Base-by-base conservation (phyloP, 192 early-diverging fungal genomes). In the Ambispora gerdemannii region DNA sequence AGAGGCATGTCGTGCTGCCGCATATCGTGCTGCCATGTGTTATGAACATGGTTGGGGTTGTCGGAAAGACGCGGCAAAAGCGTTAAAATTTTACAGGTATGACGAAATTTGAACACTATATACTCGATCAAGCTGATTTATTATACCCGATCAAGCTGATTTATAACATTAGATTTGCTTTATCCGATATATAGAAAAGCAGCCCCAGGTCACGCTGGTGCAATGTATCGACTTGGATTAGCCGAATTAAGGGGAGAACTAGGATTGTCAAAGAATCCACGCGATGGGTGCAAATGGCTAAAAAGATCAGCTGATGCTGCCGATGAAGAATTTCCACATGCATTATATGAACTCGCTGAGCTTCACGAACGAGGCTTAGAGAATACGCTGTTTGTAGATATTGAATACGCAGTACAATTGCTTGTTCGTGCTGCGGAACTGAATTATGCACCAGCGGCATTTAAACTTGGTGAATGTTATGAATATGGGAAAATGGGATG, bases 41-140 rank as follows among this genome's bases (percentile, higher is more conserved):
- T 83, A 85, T 72, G 89, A 93, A 72, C 73, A 83, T 65, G 90
- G 87, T 25, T 56, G 80, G 49, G 92, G 92, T 17, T 80, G 77
- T 49, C 80, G 81, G 20, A 87, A 83, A 74, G 81, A 83, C 56
- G 72, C 66, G 63, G 72, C 81, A n/a, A 81, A 86, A 20, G 84
- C 90, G n/a, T 73, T 85, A 50, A 82, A 87, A 50, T 89, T 90
- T 65, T 93, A 92, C 73, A 86, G 77, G 85, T 86, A 79, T 50
- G 11, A 34, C n/a, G 10, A 49, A 64, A 8, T n/a, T n/a, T n/a
- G n/a, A n/a, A n/a, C n/a, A n/a, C n/a, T n/a, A n/a, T n/a, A n/a
- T n/a, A n/a, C n/a, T n/a, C n/a, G n/a, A n/a, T n/a, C n/a, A n/a
- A n/a, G n/a, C n/a, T n/a, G n/a, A 3, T 6, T 70, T 50, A n/a